Evolutionary conservation across 352 stramenopile species (phyloP), one percentile per base, ranked within the genome.

Genomic region (Globisporangium perplexum): DNA sequence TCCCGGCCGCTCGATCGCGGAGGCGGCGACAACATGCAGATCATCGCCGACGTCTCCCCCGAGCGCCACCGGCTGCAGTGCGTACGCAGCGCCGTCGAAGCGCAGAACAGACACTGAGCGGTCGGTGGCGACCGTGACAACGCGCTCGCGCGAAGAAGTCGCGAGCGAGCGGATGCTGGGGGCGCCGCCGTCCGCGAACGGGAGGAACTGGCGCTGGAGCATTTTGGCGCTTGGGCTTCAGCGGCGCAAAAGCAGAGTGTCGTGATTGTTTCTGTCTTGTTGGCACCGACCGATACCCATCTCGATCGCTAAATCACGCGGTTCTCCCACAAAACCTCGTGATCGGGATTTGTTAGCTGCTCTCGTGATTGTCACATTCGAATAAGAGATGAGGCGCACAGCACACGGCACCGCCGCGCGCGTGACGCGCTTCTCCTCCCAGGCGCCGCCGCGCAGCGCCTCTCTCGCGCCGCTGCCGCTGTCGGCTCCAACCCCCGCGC

Each of bases 191-290:
- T 15, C 69, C 12, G 49, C 52, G 66, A 77, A 91, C 43, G 72
- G 69, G 53, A 91, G 75, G 80, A 89, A 89, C 52, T 78, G 72
- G 56, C 59, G 65, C 62, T 90, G 77, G 53, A 74, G 63, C 39
- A 44, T 35, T 10, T 35, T 35, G 10, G n/a, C n/a, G n/a, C n/a
- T n/a, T n/a, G n/a, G n/a, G n/a, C n/a, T n/a, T n/a, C n/a, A n/a
- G n/a, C n/a, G n/a, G n/a, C n/a, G n/a, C n/a, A n/a, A n/a, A n/a
- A n/a, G n/a, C n/a, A n/a, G n/a, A n/a, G 30, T 35, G 10, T 35
- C 30, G 30, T 35, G 30, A 35, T 35, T 35, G 11, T 35, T 31
- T 31, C n/a, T n/a, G n/a, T n/a, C n/a, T n/a, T n/a, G n/a, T n/a
- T n/a, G n/a, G n/a, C n/a, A n/a, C n/a, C n/a, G n/a, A n/a, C n/a